Base-by-base conservation (phyloP, 495 filamentous ascomycete genomes). In the Hyaloscypha hepaticicola region DNA sequence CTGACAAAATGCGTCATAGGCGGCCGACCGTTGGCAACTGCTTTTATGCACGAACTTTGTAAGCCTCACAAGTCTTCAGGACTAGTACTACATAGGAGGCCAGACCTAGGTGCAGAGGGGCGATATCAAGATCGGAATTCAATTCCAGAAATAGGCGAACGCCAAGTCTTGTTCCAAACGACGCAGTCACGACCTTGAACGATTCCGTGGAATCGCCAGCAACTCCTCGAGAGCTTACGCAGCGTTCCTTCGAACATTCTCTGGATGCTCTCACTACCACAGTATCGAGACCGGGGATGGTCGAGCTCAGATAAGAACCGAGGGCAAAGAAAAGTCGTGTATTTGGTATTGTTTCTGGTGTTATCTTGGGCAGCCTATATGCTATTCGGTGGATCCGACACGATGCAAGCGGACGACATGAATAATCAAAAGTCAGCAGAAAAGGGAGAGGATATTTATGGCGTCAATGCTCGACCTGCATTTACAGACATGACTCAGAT, bases 401-500 rank as follows among this genome's bases (percentile, higher is more conserved):
- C 12, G 5, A 29, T 3, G 0, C 14, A 52, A 21, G 38, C 61
- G 11, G 55, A 58, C 25, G 11, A 1, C 5, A 29, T 41, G 16
- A 19, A 45, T 0, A 50, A 51, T 29, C 21, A 9, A 25, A 26
- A 50, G 21, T 31, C 14, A 50, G 19, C 25, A 19, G 24, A 12
- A 11, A 49, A 61, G 16, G 48, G 25, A 11, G 53, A 33, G 4
- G 16, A 55, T 63, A 65, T 45, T 9, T 68, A 75, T 64, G 72
- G 69, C 28, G 57, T 22, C 9, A 60, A 58, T 59, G 65, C 68
- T 4, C 75, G 72, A 34, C 73, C 74, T 12, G 66, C 70, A 26
- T 68, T 78, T 41, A 72, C 66, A 61, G 67, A 75, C 65, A 69
- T 74, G 16, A 65, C 69, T 0, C 72, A 45, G n/a, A 12, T 58